These are phyloP conservation scores for Hanseniaspora singularis DNA, from an alignment of 805 yeast species.

Conservation along the genomic window DNA sequence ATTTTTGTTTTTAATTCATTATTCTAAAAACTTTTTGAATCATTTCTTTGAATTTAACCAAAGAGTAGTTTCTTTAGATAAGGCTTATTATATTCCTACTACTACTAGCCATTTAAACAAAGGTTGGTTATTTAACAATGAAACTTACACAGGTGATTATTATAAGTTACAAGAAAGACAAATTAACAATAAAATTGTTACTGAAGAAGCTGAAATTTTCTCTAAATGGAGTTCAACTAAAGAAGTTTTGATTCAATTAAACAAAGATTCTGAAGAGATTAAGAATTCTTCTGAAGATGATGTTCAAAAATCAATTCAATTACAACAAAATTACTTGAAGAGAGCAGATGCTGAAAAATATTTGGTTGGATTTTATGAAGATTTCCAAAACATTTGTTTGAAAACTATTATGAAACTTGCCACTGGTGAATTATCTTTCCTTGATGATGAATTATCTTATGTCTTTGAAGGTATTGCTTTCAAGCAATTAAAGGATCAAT, in stretches of 20 bases:
- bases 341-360: conserved; percentile 63
- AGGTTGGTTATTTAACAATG: conserved; percentile 55
- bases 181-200: conserved; percentile 4
- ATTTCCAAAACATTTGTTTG: conserved; percentile 64
- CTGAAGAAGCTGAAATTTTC: conserved; percentile 6
- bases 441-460: conserved; percentile 5
- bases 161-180: conserved; percentile 43
- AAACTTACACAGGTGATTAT: conserved; percentile 39
- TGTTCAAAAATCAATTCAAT: neutral
- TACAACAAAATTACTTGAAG: conserved; percentile 3
- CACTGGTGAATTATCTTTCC: conserved; percentile 47
- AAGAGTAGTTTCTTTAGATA: conserved; percentile 33
- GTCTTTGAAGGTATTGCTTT: conserved; percentile 9
- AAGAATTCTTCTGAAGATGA: neutral
- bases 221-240: conserved; percentile 9
- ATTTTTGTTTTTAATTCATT: conserved; percentile 44
- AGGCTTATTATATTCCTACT: conserved; percentile 51
- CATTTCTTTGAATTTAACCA: conserved; percentile 43
- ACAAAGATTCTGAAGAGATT: neutral
- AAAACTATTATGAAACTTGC: conserved; percentile 69
- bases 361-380: conserved; percentile 56
- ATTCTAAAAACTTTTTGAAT: conserved; percentile 51
- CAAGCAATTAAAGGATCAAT: conserved; percentile 5
- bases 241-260: neutral
- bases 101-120: conserved; percentile 46